These are phyloP conservation scores for Bassia scoparia DNA, from an alignment of 148 eudicot species.

Conservation along the genomic window DNA sequence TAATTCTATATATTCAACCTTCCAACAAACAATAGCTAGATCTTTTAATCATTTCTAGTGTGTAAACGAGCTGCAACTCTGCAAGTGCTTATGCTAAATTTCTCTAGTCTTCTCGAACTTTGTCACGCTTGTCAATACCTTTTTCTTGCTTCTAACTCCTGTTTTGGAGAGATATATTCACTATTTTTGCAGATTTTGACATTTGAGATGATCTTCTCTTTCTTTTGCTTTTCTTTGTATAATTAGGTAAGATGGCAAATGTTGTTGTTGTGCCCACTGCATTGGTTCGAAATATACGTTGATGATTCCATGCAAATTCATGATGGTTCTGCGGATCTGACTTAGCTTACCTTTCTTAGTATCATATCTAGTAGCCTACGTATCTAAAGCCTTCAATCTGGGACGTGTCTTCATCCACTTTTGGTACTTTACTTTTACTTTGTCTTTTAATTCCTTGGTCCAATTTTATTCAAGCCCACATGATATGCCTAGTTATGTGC, in stretches of 20 bases:
- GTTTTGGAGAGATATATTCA: too few relatives aligned
- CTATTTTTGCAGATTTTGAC: neutral
- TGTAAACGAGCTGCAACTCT: neutral
- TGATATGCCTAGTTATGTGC: neutral
- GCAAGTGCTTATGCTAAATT: neutral
- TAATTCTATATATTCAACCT: neutral
- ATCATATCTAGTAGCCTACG: slow-evolving; percentile 66
- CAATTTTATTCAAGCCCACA: neutral
- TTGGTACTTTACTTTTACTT: slow-evolving; percentile 53
- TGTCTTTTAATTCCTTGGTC: slow-evolving; percentile 4
- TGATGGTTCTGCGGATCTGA: slow-evolving; percentile 70
- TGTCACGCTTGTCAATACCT: too few relatives aligned
- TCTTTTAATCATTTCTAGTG: neutral
- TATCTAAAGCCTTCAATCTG: slow-evolving; percentile 90
- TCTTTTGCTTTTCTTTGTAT: slow-evolving; percentile 19
- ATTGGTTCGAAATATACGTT: slow-evolving; percentile 31
- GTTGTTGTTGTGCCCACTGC: slow-evolving; percentile 29
- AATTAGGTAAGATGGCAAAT: slow-evolving; percentile 45
- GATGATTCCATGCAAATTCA: slow-evolving; percentile 28
- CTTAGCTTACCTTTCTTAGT: slow-evolving; percentile 78
- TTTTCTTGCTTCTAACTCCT: neutral
- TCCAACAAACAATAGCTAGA: neutral
- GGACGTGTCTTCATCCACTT: slow-evolving; percentile 97
- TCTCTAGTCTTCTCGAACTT: neutral
- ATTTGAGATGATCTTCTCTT: neutral